phyloP scores from a whole-genome alignment of 2,329 filamentous ascomycete species.

The Aotearoamyces nothofagi region DNA sequence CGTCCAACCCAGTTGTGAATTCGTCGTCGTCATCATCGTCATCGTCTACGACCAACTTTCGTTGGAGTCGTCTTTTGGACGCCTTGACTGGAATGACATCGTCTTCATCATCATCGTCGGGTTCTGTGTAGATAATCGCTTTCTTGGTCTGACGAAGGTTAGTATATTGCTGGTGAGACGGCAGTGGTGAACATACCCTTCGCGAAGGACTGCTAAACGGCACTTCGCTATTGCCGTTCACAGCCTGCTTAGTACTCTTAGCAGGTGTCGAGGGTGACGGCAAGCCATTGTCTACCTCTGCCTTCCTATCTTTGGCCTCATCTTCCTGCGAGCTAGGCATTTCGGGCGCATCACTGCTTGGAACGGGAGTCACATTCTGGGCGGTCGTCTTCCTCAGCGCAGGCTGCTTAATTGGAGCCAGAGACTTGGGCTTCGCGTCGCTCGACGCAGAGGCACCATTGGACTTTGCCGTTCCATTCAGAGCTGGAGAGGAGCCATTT shows the following conservation, averaged over 20 bases:
- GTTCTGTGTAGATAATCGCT: constrained; percentile 69
- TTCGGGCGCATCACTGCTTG: constrained; percentile 64
- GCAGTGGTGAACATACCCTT: no score
- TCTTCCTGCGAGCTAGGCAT: constrained; percentile 56
- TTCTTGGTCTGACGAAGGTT: constrained; percentile 34
- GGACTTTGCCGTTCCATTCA: constrained; percentile 13
- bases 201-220: constrained; percentile 59
- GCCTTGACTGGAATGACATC: constrained; percentile 23
- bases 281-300: constrained; percentile 35
- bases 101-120: constrained; percentile 65
- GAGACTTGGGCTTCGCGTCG: constrained; percentile 13
- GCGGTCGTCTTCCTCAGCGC: constrained; percentile 13
- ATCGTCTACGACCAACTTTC: constrained; percentile 46
- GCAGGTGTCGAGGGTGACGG: constrained; percentile 25
- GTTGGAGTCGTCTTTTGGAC: constrained; percentile 29
- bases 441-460: constrained; percentile 18
- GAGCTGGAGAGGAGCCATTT: constrained; percentile 27
- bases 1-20: constrained; percentile 45
- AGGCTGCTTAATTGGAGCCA: constrained; percentile 26
- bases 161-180: constrained; percentile 7
- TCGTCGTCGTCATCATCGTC: constrained; percentile 54
- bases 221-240: constrained; percentile 23
- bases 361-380: constrained; percentile 50
- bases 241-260: constrained; percentile 28
- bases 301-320: constrained; percentile 24